A percentile compares a stretch with the other conserved stretches of the same genome.
These are phyloP conservation scores for Solanum neorickii DNA, from an alignment of 257 asterid genomes.

Conservation along the genomic window DNA sequence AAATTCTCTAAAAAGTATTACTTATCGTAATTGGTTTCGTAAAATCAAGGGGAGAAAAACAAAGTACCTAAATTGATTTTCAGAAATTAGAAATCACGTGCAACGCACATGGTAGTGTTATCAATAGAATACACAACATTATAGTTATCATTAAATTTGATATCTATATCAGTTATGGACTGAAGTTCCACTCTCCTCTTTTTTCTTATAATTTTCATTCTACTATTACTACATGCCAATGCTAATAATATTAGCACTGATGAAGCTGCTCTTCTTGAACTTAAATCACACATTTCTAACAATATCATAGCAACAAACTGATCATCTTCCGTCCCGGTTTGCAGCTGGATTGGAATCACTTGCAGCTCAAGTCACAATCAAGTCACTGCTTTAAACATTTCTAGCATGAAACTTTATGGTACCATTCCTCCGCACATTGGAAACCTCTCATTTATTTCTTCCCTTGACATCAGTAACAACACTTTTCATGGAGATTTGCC, in stretches of 20 bases:
- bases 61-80: too few relatives aligned
- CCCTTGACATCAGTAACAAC: not conserved
- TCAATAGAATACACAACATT: too few relatives aligned
- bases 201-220: too few relatives aligned
- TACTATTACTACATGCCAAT: too few relatives aligned
- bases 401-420: not conserved
- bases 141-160: too few relatives aligned
- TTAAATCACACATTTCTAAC: not conserved
- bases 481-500: not conserved
- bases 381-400: not conserved
- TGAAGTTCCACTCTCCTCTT: too few relatives aligned
- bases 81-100: too few relatives aligned
- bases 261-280: not conserved
- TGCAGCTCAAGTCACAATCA: not conserved
- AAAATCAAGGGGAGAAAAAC: too few relatives aligned
- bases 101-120: too few relatives aligned
- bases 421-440: not conserved
- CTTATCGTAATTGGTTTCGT: too few relatives aligned
- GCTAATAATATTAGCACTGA: not conserved
- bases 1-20: too few relatives aligned
- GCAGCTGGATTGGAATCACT: not conserved
- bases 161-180: too few relatives aligned
- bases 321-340: not conserved
- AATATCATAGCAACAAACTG: not conserved
- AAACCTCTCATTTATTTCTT: not conserved